Conservation (phyloP, 257 asterid species). For the Przewalskia tangutica region DNA sequence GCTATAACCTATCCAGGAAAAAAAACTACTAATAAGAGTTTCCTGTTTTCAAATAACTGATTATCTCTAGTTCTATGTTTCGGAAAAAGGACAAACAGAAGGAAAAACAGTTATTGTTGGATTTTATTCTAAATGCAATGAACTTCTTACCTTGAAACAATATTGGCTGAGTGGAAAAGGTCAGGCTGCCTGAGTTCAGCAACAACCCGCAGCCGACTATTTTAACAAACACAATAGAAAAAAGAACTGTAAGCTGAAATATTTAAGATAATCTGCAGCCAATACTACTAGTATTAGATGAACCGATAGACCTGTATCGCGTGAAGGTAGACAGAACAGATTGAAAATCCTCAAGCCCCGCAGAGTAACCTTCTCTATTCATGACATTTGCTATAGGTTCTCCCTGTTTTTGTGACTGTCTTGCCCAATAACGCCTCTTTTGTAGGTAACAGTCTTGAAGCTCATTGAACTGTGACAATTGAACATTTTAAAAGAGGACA, state of each 20-base stretch:
- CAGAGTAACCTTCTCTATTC: slow-evolving; percentile 45
- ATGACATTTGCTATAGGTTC: slow-evolving; percentile 24
- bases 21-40: not conserved
- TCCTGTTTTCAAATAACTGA: not conserved
- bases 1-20: not conserved
- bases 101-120: not conserved
- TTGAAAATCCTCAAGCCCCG: slow-evolving; percentile 72
- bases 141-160: slow-evolving; percentile 57
- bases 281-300: not conserved
- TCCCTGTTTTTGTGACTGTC: slow-evolving; percentile 32
- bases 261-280: not conserved
- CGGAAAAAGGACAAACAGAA: not conserved
- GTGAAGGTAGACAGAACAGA: slow-evolving; percentile 54
- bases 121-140: not conserved
- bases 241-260: slow-evolving; percentile 2
- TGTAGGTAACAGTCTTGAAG: slow-evolving; percentile 83
- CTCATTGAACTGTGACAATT: slow-evolving; percentile 50
- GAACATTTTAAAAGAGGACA: not conserved
- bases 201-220: slow-evolving; percentile 69
- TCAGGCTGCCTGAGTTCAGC: slow-evolving; percentile 83
- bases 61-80: not conserved
- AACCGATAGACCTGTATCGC: slow-evolving; percentile 48
- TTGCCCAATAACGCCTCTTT: slow-evolving; percentile 50
- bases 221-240: slow-evolving; percentile 2
- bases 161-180: slow-evolving; percentile 78